Conservation (phyloP, 441 rosid species). For the Mallotus japonicus region DNA sequence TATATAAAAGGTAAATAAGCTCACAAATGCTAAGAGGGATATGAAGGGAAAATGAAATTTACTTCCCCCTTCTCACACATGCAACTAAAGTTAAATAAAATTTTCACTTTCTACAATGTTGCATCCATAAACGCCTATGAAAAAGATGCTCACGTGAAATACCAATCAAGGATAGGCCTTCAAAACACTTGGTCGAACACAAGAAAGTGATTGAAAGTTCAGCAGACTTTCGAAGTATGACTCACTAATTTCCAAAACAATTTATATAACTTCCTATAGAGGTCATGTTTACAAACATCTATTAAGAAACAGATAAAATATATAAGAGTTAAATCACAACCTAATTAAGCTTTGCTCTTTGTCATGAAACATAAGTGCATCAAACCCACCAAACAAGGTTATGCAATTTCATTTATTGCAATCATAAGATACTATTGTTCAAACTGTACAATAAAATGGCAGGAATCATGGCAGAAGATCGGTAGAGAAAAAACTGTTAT, state of each 20-base stretch:
- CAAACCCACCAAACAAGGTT: neutral
- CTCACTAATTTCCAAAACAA: neutral
- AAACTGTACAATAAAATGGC: neutral
- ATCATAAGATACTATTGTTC: neutral
- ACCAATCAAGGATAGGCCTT: neutral
- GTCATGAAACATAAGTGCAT: slow-evolving; percentile 3
- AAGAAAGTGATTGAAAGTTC: neutral
- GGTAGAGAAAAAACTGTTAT: neutral
- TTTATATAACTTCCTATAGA: neutral
- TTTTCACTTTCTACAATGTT: neutral
- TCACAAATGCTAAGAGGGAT: neutral
- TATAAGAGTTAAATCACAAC: neutral
- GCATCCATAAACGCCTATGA: neutral
- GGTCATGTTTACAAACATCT: neutral
- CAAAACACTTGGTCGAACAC: neutral
- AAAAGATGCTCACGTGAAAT: neutral
- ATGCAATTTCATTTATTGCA: neutral
- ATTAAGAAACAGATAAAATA: neutral
- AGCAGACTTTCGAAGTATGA: neutral
- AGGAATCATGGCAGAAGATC: neutral
- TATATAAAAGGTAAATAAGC: no score
- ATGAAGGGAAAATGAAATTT: neutral
- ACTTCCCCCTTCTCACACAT: neutral
- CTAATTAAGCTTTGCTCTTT: neutral
- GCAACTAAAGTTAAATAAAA: neutral